A percentile compares a stretch with the other conserved stretches of the same genome.
Evolutionary conservation across 495 filamentous ascomycete species (phyloP).

Genomic region (Podospora pseudoanserina): DNA sequence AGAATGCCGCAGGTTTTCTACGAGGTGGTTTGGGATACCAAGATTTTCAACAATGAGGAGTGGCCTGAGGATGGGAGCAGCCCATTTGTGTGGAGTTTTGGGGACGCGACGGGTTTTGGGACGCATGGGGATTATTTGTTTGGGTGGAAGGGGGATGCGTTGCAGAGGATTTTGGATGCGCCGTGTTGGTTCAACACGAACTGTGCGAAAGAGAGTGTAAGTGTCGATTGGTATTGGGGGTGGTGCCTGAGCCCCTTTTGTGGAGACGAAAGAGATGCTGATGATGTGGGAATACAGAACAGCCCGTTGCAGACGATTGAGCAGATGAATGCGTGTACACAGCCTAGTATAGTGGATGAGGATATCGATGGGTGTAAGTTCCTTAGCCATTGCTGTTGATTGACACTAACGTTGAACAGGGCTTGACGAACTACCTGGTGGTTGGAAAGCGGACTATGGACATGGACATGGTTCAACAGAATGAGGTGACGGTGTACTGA

Average conservation of each 20-base stretch:
- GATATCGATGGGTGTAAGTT: slow-evolving; percentile 44
- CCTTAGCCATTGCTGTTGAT: neutral
- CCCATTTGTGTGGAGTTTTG: slow-evolving; percentile 39
- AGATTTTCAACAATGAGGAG: slow-evolving; percentile 39
- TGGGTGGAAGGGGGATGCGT: slow-evolving; percentile 40
- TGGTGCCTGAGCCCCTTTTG: neutral
- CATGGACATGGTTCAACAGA: neutral
- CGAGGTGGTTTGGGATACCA: slow-evolving; percentile 49
- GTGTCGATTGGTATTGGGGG: neutral
- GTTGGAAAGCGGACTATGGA: slow-evolving; percentile 1
- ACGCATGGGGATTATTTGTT: slow-evolving; percentile 26
- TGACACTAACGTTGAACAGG: neutral
- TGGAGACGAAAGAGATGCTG: neutral
- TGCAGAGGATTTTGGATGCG: slow-evolving; percentile 42
- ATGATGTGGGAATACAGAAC: slow-evolving; percentile 15
- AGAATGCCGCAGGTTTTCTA: slow-evolving; percentile 46
- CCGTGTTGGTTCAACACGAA: slow-evolving; percentile 44
- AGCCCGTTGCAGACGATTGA: slow-evolving; percentile 41
- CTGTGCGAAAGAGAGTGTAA: slow-evolving; percentile 23
- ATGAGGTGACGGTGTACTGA: neutral
- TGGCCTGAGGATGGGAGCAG: slow-evolving; percentile 39
- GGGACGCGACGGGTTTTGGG: slow-evolving; percentile 16
- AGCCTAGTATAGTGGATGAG: slow-evolving; percentile 39
- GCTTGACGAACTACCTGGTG: slow-evolving; percentile 7
- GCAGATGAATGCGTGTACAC: slow-evolving; percentile 40